Base-by-base conservation (phyloP, 768 basidiomycete genomes). In the Psilocybe subaeruginosa region DNA sequence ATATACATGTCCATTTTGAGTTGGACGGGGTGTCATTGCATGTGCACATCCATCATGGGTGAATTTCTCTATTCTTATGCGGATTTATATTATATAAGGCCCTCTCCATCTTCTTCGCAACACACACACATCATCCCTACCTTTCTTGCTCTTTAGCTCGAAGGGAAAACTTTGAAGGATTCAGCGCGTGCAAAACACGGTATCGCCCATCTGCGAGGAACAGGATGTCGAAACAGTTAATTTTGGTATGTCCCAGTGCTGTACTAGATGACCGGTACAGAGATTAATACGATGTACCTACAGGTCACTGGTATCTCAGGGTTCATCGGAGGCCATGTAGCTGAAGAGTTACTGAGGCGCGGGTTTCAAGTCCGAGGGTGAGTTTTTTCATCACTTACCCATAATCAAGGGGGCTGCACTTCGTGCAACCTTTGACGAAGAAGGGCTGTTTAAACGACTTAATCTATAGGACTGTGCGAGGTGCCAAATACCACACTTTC, bases 351-450 rank as follows among this genome's bases (percentile, higher is more conserved):
- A 29, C 58, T 80, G 17, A 68, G 69, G 31, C 70, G 62, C 23
- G 78, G 78, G 12, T 79, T 77, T 62, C 69, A 72, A n/a, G 78
- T 80, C 31, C 72, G 78, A 64, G 77, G 77, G 77, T 78, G 39
- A 45, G 75, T 62, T 14, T 47, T 3, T 43, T 35, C 14, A 29
- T 6, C 19, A 2, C 45, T 27, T 30, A 23, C 8, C 33, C 4
- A 19, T 6, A 16, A 1, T 8, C 9, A 9, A n/a, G 33, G 8
- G 37, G 29, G 19, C 2, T 39, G 37, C 41, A 43, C 41, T 43
- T n/a, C 2, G 41, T 16, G 41, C 14, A 8, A 5, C 41, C 41
- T 9, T n/a, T 43, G n/a, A 14, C 41, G 41, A n/a, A 43, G 41
- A 43, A 43, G 14, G 4, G 4, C 41, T 9, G 9, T 54, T 27